Evolutionary conservation across 2,329 filamentous ascomycete genomes (phyloP).

Genomic region (Cercospora zeina): DNA sequence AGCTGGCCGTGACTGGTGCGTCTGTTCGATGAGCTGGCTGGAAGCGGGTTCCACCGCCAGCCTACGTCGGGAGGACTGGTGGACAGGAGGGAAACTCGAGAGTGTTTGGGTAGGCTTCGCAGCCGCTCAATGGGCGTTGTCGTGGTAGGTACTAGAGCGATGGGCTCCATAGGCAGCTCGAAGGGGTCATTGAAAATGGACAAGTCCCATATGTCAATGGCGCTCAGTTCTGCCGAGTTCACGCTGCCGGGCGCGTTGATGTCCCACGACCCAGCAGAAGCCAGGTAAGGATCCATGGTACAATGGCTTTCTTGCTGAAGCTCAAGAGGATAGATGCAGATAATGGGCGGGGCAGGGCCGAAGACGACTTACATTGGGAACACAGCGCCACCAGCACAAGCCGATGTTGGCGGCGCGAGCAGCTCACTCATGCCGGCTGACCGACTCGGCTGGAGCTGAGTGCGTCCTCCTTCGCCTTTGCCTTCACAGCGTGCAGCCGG

Average conservation of each 20-base stretch:
- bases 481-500: not conserved
- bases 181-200: conserved; percentile 14
- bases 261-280: not conserved
- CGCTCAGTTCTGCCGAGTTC: conserved; percentile 6
- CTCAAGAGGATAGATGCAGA: not conserved
- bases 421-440: conserved; percentile 6
- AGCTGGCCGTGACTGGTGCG: conserved; percentile 9
- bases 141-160: not conserved
- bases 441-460: not conserved
- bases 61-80: conserved; percentile 13
- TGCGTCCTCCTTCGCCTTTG: not conserved
- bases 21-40: not conserved
- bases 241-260: conserved; percentile 3
- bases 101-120: conserved; percentile 5
- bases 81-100: conserved; percentile 8
- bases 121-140: not conserved
- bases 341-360: not conserved
- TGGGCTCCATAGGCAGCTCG: not conserved
- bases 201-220: conserved; percentile 10
- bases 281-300: conserved; percentile 3
- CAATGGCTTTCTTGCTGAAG: not conserved
- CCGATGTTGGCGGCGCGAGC: conserved; percentile 2
- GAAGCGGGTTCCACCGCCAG: conserved; percentile 9
- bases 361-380: not conserved
- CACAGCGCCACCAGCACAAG: conserved; percentile 4